Evolutionary conservation across 441 rosid genomes (phyloP).

Genomic region (Aleurites moluccanus): DNA sequence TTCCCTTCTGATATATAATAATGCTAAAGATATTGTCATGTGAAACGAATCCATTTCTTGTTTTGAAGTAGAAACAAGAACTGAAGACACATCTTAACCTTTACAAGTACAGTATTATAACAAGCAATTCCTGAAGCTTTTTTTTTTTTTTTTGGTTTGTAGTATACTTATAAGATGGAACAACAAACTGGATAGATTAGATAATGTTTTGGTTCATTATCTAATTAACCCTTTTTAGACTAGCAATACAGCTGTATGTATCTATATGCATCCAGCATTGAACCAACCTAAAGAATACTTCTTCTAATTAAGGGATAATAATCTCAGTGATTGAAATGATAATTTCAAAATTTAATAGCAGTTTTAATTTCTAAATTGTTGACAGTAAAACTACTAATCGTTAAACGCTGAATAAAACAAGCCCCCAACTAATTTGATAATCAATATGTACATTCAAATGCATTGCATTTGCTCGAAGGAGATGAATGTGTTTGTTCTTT

Average conservation of each 20-base stretch:
- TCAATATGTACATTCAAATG: too few relatives aligned
- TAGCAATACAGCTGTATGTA: not conserved
- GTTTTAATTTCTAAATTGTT: too few relatives aligned
- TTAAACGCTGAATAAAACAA: too few relatives aligned
- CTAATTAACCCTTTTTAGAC: not conserved
- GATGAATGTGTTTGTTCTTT: not conserved
- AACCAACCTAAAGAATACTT: not conserved
- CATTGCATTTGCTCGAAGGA: not conserved
- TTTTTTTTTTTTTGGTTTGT: not conserved
- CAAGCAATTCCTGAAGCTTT: not conserved
- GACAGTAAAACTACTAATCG: too few relatives aligned
- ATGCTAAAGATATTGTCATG: slow-evolving; percentile 10
- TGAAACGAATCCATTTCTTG: slow-evolving; percentile 9
- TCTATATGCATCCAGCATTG: not conserved
- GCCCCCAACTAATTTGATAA: too few relatives aligned
- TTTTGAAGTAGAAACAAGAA: not conserved
- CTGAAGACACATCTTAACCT: not conserved
- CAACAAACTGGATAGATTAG: not conserved
- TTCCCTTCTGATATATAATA: not conserved
- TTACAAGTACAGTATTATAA: not conserved
- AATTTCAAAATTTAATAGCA: too few relatives aligned
- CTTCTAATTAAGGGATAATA: too few relatives aligned
- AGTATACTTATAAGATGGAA: not conserved
- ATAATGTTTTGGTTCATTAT: not conserved
- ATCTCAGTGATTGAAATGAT: too few relatives aligned